Evolutionary conservation across 768 basidiomycete species (phyloP).

Genomic region (Sarcodon sp.): DNA sequence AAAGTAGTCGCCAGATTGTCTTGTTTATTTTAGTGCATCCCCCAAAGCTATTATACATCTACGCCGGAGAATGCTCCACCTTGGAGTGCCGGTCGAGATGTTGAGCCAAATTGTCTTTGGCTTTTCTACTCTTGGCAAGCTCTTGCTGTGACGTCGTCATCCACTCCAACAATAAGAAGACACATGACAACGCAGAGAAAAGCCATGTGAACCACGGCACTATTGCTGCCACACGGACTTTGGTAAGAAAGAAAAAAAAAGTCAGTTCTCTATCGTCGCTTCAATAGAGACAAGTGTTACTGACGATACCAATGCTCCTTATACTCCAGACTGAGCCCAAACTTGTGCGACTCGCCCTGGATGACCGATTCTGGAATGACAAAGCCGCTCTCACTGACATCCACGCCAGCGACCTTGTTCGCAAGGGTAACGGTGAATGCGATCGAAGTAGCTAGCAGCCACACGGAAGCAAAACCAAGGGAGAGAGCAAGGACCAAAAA

Average conservation of each 20-base stretch:
- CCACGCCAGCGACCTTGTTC: constrained; percentile 29
- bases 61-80: too few relatives aligned
- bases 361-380: constrained; percentile 24
- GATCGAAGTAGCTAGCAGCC: constrained; percentile 37
- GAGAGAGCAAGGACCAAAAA: constrained; percentile 22
- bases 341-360: constrained; percentile 18
- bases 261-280: neutral
- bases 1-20: too few relatives aligned
- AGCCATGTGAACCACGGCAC: constrained; percentile 40
- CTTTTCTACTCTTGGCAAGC: too few relatives aligned
- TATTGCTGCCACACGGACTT: constrained; percentile 37
- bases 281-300: constrained; percentile 10
- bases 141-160: too few relatives aligned
- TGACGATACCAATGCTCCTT: constrained; percentile 32
- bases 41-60: too few relatives aligned
- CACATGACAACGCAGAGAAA: constrained; percentile 23
- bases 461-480: constrained; percentile 27
- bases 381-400: constrained; percentile 24
- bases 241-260: neutral
- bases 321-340: constrained; percentile 30
- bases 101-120: too few relatives aligned
- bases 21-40: too few relatives aligned
- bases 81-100: too few relatives aligned
- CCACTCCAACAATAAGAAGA: constrained; percentile 16
- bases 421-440: constrained; percentile 33